Base-by-base conservation (phyloP, 1,284 basidiomycete species). In the Cutaneotrichosporon sp. region DNA sequence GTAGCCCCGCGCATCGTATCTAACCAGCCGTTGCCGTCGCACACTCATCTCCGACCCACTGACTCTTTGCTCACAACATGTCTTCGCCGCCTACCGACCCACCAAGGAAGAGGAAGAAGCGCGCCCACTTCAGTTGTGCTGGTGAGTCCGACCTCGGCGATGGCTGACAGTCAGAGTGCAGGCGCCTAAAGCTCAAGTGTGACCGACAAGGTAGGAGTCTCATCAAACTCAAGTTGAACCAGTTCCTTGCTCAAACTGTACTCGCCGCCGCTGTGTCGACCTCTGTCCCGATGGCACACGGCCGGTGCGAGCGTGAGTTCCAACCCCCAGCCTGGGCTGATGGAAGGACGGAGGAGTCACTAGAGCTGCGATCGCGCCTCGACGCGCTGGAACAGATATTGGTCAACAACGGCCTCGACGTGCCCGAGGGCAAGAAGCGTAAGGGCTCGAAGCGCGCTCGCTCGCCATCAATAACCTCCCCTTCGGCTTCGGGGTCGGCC, bases 241-340 rank as follows among this genome's bases (percentile, higher is more conserved):
- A 70, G 68, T 73, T 8, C 74, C 74, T 7, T 76, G 74, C 64
- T 58, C 63, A 2, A 70, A 70, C 56, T 76, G 74, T 40, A 55
- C 69, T 18, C 68, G 73, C 46, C 67, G 75, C 21, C 59, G 62
- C 4, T 75, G 73, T 42, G 50, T 51, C 26, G 61, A 68, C 21
- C 30, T 74, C 36, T 76, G 75, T 61, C 73, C 75, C 0, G 63
- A 74, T 52, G 73, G 73, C 0, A 63, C 64, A 5, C 68, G 66
- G 36, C 63, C 67, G 21, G 62, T 65, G 49, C 61, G 65, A 60
- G 49, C 56, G 68, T 68, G 32, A 64, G 70, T 65, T 65, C 38
- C 22, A 36, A 36, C 34, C 16, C 31, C 56, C 26, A 4, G 18
- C 47, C 31, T 5, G 18, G n/a, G 14, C 38, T 67, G 61, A 57